phyloP scores from a whole-genome alignment of 2,329 filamentous ascomycete species.

The Calonectria pauciramosa region DNA sequence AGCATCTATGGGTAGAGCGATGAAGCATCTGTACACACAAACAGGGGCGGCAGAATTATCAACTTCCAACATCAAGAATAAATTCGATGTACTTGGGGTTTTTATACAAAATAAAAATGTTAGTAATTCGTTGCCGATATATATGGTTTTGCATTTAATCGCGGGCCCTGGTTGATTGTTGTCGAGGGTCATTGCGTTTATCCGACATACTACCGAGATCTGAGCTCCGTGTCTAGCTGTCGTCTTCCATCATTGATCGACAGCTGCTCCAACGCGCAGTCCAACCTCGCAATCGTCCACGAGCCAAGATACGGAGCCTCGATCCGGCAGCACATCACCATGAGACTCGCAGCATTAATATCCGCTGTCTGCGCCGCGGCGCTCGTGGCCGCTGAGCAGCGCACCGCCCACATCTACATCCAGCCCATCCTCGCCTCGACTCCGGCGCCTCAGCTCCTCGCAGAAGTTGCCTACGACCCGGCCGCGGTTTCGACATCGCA shows the following conservation, averaged over 20 bases:
- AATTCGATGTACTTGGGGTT: background rate
- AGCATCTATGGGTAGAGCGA: slow-evolving; percentile 36
- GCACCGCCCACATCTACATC: slow-evolving; percentile 67
- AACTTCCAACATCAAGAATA: slow-evolving; percentile 24
- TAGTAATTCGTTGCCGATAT: background rate
- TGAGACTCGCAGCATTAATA: slow-evolving; percentile 59
- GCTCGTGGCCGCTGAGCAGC: slow-evolving; percentile 55
- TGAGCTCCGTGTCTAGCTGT: slow-evolving; percentile 35
- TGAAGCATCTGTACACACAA: slow-evolving; percentile 37
- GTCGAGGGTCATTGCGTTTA: slow-evolving; percentile 23
- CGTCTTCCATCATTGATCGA: slow-evolving; percentile 31
- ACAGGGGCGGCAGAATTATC: slow-evolving; percentile 27
- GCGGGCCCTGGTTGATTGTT: background rate
- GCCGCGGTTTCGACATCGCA: slow-evolving; percentile 58
- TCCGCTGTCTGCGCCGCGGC: slow-evolving; percentile 59
- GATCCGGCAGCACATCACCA: slow-evolving; percentile 41
- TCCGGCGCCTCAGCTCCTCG: slow-evolving; percentile 59
- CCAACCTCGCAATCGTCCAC: slow-evolving; percentile 17
- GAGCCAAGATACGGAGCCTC: background rate
- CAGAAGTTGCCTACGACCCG: slow-evolving; percentile 69
- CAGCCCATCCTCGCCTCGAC: slow-evolving; percentile 60
- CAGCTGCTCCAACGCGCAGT: slow-evolving; percentile 16
- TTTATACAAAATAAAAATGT: background rate
- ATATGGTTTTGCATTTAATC: background rate
- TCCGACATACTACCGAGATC: slow-evolving; percentile 37